These are phyloP conservation scores for Microstegium vimineum DNA, from an alignment of 176 grass and related monocot genomes.

Conservation along the genomic window DNA sequence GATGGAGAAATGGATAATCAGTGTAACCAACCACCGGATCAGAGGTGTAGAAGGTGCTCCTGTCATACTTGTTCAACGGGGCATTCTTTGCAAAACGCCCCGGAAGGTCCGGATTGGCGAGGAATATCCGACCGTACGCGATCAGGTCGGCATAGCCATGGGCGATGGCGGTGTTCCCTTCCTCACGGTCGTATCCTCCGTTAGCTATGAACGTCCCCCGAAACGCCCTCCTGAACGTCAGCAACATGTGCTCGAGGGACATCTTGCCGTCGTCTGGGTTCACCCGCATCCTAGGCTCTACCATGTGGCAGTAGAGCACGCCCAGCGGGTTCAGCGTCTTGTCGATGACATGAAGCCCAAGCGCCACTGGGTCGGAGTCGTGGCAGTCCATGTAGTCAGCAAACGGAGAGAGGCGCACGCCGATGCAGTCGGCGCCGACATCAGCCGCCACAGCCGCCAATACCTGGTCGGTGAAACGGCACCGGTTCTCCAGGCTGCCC, in stretches of 20 bases:
- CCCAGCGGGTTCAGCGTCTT: neutral
- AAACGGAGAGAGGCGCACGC: constrained; percentile 11
- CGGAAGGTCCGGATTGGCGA: constrained; percentile 25
- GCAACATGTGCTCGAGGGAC: neutral
- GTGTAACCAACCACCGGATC: constrained; percentile 21
- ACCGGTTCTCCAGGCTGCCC: neutral
- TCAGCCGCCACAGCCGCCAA: neutral
- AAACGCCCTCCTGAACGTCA: constrained; percentile 5
- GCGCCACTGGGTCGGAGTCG: constrained; percentile 9
- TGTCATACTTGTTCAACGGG: constrained; percentile 22
- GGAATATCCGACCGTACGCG: neutral
- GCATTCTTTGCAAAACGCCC: neutral
- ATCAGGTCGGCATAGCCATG: constrained; percentile 1
- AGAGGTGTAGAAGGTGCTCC: constrained; percentile 22
- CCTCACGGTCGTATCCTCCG: constrained; percentile 19
- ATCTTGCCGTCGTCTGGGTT: neutral
- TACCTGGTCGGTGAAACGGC: constrained; percentile 5
- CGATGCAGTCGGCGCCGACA: neutral
- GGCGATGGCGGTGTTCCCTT: neutral
- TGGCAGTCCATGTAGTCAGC: constrained; percentile 20
- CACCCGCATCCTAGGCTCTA: constrained; percentile 15
- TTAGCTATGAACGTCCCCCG: constrained; percentile 8
- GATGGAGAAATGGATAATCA: constrained; percentile 19
- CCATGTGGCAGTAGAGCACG: constrained; percentile 22
- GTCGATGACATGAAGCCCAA: neutral